A percentile compares a stretch with the other conserved stretches of the same genome.
phyloP scores from a whole-genome alignment of 1,284 basidiomycete species.

The Stygiomarasmius scandens region DNA sequence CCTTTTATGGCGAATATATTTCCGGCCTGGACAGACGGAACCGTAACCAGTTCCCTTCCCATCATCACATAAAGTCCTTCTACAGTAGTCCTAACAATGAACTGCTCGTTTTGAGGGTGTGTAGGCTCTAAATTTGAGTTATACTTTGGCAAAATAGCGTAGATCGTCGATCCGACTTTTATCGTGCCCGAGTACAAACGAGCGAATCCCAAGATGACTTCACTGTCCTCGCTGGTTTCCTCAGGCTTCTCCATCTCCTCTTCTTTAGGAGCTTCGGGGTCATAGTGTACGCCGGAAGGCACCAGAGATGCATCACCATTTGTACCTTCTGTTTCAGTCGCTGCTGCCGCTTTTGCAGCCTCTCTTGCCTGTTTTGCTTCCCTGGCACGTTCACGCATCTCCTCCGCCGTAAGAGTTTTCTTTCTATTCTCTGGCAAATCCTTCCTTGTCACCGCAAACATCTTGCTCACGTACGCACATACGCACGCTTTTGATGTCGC shows the following conservation, averaged over 20 bases:
- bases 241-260: conserved; percentile 24
- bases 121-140: conserved; percentile 64
- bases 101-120: conserved; percentile 74
- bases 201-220: conserved; percentile 88
- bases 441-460: conserved; percentile 87
- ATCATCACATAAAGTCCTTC: conserved; percentile 95
- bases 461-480: conserved; percentile 95
- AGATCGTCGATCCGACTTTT: conserved; percentile 64
- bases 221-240: conserved; percentile 36
- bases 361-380: conserved; percentile 59
- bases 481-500: conserved; percentile 32
- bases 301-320: conserved; percentile 1
- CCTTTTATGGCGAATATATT: conserved; percentile 96
- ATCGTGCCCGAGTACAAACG: conserved; percentile 92
- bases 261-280: conserved; percentile 21
- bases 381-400: conserved; percentile 76
- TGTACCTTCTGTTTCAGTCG: conserved; percentile 8
- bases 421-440: conserved; percentile 89
- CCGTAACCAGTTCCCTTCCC: conserved; percentile 90
- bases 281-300: conserved; percentile 18
- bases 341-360: conserved; percentile 20
- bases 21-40: conserved; percentile 87
- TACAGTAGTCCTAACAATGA: conserved; percentile 66
- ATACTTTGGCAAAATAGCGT: conserved; percentile 91
- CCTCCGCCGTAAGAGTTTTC: conserved; percentile 79